These are phyloP conservation scores for Ceratocystis huliohia DNA, from an alignment of 2,329 filamentous ascomycete species.

Conservation along the genomic window DNA sequence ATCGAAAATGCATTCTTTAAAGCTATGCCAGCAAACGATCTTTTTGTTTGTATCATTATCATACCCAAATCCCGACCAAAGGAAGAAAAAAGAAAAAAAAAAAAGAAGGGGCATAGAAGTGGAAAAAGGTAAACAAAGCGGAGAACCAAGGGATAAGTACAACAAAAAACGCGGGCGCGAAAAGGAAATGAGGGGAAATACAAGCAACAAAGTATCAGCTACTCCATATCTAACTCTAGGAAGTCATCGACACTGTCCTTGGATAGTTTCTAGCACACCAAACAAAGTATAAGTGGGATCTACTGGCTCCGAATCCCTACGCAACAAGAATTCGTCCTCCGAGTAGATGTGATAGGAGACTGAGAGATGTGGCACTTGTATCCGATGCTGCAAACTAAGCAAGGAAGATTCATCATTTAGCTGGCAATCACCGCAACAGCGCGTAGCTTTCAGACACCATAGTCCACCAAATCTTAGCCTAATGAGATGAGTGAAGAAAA, in stretches of 20 bases:
- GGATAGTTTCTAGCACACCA: constrained; percentile 1
- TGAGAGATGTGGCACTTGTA: background rate
- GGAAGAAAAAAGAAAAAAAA: background rate
- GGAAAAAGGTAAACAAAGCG: background rate
- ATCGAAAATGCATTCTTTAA: background rate
- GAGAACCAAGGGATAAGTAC: background rate
- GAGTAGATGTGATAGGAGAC: background rate
- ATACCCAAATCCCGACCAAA: constrained; percentile 5
- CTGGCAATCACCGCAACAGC: background rate
- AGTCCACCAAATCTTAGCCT: background rate
- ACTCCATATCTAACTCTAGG: constrained; percentile 13
- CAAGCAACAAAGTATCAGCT: constrained; percentile 15
- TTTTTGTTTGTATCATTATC: constrained; percentile 12
- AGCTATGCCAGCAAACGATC: constrained; percentile 1
- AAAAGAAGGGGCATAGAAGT: background rate
- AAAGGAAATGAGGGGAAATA: constrained; percentile 17
- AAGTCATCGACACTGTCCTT: background rate
- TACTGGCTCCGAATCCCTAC: background rate
- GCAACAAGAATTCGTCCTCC: background rate
- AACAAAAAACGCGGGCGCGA: background rate
- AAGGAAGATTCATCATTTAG: background rate
- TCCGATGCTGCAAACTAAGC: background rate
- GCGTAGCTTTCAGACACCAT: background rate
- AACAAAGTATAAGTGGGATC: constrained; percentile 11
- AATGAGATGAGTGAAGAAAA: background rate